phyloP scores from a whole-genome alignment of 2,329 filamentous ascomycete genomes.

The Alternaria ethzedia region DNA sequence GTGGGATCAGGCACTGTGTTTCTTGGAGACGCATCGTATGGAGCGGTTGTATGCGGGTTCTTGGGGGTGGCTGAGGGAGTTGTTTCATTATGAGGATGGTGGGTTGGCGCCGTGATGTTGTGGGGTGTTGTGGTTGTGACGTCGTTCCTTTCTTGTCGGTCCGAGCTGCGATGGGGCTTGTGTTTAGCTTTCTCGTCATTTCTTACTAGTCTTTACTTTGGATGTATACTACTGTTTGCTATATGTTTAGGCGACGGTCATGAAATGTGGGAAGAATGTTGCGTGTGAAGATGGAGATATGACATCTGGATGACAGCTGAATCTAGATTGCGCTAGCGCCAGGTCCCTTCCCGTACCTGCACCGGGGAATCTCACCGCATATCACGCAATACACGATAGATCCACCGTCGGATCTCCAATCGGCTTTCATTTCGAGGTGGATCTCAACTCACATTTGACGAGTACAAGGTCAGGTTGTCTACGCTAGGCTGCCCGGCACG shows the following conservation, averaged over 20 bases:
- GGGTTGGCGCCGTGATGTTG: not conserved
- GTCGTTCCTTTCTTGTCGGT: not conserved
- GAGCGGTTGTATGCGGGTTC: not conserved
- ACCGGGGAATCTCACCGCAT: not conserved
- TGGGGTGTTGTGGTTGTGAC: not conserved
- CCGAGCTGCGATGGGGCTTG: not conserved
- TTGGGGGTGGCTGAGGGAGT: not conserved
- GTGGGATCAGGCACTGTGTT: not conserved
- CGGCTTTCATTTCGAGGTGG: not conserved
- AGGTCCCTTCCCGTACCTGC: not conserved
- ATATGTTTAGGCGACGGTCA: not conserved
- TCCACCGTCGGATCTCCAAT: not conserved
- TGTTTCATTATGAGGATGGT: not conserved
- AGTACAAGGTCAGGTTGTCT: conserved; percentile 14
- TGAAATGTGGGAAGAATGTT: not conserved
- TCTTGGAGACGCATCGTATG: not conserved
- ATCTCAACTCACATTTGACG: not conserved
- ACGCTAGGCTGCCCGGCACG: conserved; percentile 22
- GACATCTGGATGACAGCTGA: not conserved
- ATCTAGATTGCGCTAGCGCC: not conserved
- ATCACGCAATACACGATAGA: not conserved
- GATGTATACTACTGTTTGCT: not conserved
- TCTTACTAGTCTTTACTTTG: not conserved
- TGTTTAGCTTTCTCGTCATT: not conserved
- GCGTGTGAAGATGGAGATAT: not conserved